A percentile compares a stretch with the other conserved stretches of the same genome.
phyloP scores from a whole-genome alignment of 2,329 filamentous ascomycete genomes.

The Falciphora oryzae region DNA sequence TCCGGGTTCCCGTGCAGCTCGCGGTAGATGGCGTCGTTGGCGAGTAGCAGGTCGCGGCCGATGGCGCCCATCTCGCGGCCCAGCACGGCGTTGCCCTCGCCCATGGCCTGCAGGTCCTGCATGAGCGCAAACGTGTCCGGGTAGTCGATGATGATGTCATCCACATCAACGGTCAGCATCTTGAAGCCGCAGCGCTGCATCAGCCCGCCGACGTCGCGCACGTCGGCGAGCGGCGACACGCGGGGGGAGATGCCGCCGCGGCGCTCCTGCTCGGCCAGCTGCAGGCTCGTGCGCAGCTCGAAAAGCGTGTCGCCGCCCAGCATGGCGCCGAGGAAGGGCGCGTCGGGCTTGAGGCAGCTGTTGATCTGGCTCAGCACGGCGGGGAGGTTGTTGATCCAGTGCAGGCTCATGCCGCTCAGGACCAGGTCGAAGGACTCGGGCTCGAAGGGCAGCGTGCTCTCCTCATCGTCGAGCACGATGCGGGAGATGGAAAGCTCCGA shows the following conservation, averaged over 20 bases:
- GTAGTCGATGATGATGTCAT: conserved; percentile 95
- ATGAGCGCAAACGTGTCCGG: conserved; percentile 86
- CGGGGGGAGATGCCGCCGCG: conserved; percentile 88
- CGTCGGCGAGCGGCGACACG: conserved; percentile 86
- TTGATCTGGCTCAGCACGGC: conserved; percentile 81
- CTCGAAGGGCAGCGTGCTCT: conserved; percentile 70
- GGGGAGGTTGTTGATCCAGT: conserved; percentile 97
- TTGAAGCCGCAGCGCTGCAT: conserved; percentile 87
- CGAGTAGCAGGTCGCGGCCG: conserved; percentile 75
- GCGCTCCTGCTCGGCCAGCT: conserved; percentile 86
- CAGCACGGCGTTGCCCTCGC: conserved; percentile 83
- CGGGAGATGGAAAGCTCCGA: conserved; percentile 64
- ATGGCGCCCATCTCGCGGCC: conserved; percentile 77
- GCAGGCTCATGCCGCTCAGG: conserved; percentile 80
- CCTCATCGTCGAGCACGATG: conserved; percentile 66
- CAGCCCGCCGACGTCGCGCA: conserved; percentile 83
- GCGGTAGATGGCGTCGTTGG: conserved; percentile 82
- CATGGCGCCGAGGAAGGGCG: conserved; percentile 92
- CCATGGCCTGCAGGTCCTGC: conserved; percentile 94
- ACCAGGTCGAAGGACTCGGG: conserved; percentile 81
- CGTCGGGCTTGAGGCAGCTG: conserved; percentile 79
- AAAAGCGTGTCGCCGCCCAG: conserved; percentile 91
- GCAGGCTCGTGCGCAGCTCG: conserved; percentile 86
- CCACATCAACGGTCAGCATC: conserved; percentile 92
- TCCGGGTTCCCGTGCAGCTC: conserved; percentile 80